Evolutionary conservation across 441 rosid genomes (phyloP), one percentile per base, ranked within the genome.

Genomic region (Dalechampia spathulata): DNA sequence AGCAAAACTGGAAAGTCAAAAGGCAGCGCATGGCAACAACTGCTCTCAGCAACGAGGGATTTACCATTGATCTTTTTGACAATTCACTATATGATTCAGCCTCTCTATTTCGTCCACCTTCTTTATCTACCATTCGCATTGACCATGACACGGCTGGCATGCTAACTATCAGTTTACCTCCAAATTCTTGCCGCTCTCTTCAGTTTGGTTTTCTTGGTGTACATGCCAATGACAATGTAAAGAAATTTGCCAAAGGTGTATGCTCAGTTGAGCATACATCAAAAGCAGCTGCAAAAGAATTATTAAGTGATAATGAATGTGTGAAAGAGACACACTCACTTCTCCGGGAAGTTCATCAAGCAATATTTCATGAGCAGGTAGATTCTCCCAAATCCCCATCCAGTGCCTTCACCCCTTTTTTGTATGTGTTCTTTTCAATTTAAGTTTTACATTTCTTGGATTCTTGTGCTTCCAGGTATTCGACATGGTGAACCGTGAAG

Each of bases 1-100:
- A 92, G 97, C 88, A 78, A 75, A 92, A 89, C 73, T 92, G 99
- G 99, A 92, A 92, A 81, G 80, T 92, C 62, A 92, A 89, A 71
- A 78, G 95, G 67, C 96, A 80, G 77, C 92, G 96, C 13, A 40
- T 84, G 64, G 83, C 86, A 63, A 71, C 87, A 60, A 61, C 76
- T 60, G 68, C 75, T 58, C 70, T 88, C 51, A 72, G 84, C 68
- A 90, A 67, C 49, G 99, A 86, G 71, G 93, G 95, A 26, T 92
- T 92, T 78, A 81, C 85, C 23, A 65, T 91, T 72, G 96, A 86
- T 69, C 88, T 88, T 69, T 86, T 83, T 68, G 95, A 88, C 68
- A 81, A 65, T 70, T 74, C 86, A 36, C 39, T 78, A 41, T 65
- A 75, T 62, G 83, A 84, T 70, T 70, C 83, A 2, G 64, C 78